Percentiles rank a stretch among this genome's conserved stretches.
These are phyloP conservation scores for Coemansia umbellata DNA, from an alignment of 192 early-diverging fungal genomes.

Conservation along the genomic window DNA sequence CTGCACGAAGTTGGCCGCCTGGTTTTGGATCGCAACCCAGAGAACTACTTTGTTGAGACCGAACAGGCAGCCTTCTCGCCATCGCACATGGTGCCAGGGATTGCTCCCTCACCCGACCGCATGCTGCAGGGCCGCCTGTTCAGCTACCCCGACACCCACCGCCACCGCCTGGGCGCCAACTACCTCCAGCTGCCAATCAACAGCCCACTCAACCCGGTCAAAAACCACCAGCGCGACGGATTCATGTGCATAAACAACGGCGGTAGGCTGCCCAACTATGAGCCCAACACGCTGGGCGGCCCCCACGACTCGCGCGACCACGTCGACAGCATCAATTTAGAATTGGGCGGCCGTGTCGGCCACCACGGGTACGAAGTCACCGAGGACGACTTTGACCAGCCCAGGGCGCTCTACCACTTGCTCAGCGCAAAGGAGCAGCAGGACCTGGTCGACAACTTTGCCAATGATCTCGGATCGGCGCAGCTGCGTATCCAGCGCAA, in stretches of 20 bases:
- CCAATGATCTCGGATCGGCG: conserved; percentile 48
- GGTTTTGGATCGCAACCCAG: conserved; percentile 61
- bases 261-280: conserved; percentile 56
- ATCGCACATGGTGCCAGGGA: conserved; percentile 63
- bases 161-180: conserved; percentile 63
- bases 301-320: conserved; percentile 28
- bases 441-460: conserved; percentile 58
- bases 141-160: conserved; percentile 66
- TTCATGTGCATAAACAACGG: conserved; percentile 53
- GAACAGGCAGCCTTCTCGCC: conserved; percentile 70
- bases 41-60: conserved; percentile 67
- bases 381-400: conserved; percentile 60
- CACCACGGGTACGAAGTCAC: conserved; percentile 51
- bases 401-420: conserved; percentile 51
- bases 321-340: conserved; percentile 18
- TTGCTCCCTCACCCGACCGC: conserved; percentile 59
- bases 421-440: conserved; percentile 13
- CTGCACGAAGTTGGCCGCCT: conserved; percentile 61
- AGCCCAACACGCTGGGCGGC: conserved; percentile 56
- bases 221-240: conserved; percentile 67
- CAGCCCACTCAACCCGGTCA: conserved; percentile 43
- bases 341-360: conserved; percentile 44
- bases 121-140: conserved; percentile 69
- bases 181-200: conserved; percentile 68
- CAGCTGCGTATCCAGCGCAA: conserved; percentile 53